Evolutionary conservation across 352 stramenopile species (phyloP).

Genomic region (Pythium insidiosum): DNA sequence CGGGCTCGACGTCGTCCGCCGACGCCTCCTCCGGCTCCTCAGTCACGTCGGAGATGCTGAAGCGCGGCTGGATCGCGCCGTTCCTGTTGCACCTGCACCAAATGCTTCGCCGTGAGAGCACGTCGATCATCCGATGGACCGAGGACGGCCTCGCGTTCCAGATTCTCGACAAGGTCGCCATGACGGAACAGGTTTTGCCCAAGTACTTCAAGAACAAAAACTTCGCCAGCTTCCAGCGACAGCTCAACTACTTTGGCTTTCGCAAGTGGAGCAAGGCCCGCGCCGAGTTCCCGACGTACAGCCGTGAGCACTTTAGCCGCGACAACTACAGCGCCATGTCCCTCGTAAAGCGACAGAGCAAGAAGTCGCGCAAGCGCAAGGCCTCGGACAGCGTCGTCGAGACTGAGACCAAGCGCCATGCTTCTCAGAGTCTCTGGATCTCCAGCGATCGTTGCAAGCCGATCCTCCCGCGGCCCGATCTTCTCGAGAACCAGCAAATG

Average conservation of each 20-base stretch:
- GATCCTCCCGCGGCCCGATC: slow-evolving; percentile 43
- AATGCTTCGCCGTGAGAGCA: slow-evolving; percentile 74
- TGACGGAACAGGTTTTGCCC: slow-evolving; percentile 87
- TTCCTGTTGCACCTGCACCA: slow-evolving; percentile 82
- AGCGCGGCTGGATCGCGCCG: slow-evolving; percentile 72
- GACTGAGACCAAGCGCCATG: slow-evolving; percentile 25
- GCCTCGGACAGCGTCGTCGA: slow-evolving; percentile 22
- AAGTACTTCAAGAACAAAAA: slow-evolving; percentile 96
- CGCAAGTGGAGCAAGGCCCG: slow-evolving; percentile 84
- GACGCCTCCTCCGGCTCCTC: slow-evolving; percentile 14
- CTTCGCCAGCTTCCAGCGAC: slow-evolving; percentile 93
- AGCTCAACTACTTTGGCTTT: slow-evolving; percentile 96
- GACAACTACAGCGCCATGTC: slow-evolving; percentile 84
- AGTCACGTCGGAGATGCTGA: slow-evolving; percentile 23
- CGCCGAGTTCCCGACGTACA: slow-evolving; percentile 68
- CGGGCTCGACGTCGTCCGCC: slow-evolving; percentile 22
- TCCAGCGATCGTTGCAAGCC: slow-evolving; percentile 52
- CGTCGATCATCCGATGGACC: slow-evolving; percentile 76
- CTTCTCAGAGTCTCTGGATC: slow-evolving; percentile 16
- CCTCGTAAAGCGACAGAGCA: slow-evolving; percentile 81
- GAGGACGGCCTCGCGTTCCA: slow-evolving; percentile 72
- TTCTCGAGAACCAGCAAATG: neutral
- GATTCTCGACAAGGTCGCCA: slow-evolving; percentile 76
- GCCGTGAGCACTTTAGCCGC: slow-evolving; percentile 71
- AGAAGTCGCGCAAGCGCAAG: slow-evolving; percentile 75